Percentiles rank a stretch among this genome's conserved stretches.
phyloP scores from a whole-genome alignment of 2,329 filamentous ascomycete genomes.

The Colletotrichum destructivum region DNA sequence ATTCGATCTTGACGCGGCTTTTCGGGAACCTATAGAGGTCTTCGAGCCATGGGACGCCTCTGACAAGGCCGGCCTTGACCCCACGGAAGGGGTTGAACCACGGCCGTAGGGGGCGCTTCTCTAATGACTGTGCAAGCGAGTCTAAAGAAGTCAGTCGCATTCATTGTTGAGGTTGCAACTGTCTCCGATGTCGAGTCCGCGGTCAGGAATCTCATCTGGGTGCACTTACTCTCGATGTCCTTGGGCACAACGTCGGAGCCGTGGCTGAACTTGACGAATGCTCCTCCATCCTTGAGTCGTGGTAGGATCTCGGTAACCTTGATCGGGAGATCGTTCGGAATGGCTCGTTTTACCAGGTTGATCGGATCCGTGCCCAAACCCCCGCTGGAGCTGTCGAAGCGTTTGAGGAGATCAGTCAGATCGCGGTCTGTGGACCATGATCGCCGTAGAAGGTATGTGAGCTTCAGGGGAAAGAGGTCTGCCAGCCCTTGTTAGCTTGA shows the following conservation, averaged over 20 bases:
- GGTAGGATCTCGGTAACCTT: constrained; percentile 87
- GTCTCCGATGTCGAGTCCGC: neutral
- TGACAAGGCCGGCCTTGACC: constrained; percentile 81
- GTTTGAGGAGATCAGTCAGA: constrained; percentile 64
- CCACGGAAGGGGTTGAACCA: constrained; percentile 90
- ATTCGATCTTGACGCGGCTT: constrained; percentile 84
- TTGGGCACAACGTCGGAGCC: constrained; percentile 55
- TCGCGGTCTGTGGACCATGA: constrained; percentile 66
- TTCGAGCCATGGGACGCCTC: constrained; percentile 93
- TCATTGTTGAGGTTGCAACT: neutral
- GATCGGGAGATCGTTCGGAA: constrained; percentile 74
- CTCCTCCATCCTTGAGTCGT: constrained; percentile 90
- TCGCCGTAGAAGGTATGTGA: constrained; percentile 65
- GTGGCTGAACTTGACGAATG: constrained; percentile 87
- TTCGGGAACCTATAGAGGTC: constrained; percentile 90
- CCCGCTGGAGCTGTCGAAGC: constrained; percentile 62
- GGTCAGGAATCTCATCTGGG: neutral
- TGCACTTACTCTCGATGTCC: constrained; percentile 59
- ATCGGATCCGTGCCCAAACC: constrained; percentile 68
- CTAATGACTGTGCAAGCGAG: constrained; percentile 73
- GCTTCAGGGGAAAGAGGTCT: constrained; percentile 88
- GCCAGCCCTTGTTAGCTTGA: constrained; percentile 13
- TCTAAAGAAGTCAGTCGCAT: constrained; percentile 45
- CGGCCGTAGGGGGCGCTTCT: constrained; percentile 81
- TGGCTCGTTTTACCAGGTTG: constrained; percentile 71